Conservation (phyloP, 2,329 filamentous ascomycete species). For the Trichoderma polysporum region DNA sequence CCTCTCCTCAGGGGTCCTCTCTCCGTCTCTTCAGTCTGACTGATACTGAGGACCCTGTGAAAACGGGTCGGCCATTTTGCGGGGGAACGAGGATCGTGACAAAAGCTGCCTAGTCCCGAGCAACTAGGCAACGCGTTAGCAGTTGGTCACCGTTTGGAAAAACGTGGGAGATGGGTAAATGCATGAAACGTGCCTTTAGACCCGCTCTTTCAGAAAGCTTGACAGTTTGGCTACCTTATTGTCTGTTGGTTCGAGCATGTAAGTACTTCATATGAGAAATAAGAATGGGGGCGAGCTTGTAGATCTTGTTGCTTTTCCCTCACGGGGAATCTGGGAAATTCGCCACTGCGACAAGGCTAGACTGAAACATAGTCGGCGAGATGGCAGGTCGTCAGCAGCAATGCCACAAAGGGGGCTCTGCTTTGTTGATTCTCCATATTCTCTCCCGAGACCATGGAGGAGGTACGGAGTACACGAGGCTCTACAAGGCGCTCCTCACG, state of each 20-base stretch:
- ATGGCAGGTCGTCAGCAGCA: background rate
- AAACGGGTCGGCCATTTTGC: slow-evolving; percentile 9
- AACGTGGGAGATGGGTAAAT: slow-evolving; percentile 9
- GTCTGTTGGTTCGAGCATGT: background rate
- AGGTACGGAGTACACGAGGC: background rate
- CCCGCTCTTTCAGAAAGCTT: background rate
- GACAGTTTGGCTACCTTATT: background rate
- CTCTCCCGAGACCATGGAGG: no score
- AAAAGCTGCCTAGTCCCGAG: background rate
- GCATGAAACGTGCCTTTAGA: slow-evolving; percentile 16
- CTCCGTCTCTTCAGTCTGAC: background rate
- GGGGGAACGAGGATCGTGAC: slow-evolving; percentile 15
- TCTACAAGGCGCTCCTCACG: background rate
- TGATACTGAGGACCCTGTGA: background rate
- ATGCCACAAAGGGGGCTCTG: background rate
- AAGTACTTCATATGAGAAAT: background rate
- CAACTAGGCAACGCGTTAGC: background rate
- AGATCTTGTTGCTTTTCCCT: background rate
- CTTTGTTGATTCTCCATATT: background rate
- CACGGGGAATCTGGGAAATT: background rate
- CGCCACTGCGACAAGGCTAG: background rate
- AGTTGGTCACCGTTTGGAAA: background rate
- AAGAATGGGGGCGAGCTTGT: background rate
- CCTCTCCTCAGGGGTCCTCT: background rate
- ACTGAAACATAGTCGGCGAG: background rate